Base-by-base conservation (phyloP, 2,329 filamentous ascomycete species). In the Phyllosticta paracitricarpa region DNA sequence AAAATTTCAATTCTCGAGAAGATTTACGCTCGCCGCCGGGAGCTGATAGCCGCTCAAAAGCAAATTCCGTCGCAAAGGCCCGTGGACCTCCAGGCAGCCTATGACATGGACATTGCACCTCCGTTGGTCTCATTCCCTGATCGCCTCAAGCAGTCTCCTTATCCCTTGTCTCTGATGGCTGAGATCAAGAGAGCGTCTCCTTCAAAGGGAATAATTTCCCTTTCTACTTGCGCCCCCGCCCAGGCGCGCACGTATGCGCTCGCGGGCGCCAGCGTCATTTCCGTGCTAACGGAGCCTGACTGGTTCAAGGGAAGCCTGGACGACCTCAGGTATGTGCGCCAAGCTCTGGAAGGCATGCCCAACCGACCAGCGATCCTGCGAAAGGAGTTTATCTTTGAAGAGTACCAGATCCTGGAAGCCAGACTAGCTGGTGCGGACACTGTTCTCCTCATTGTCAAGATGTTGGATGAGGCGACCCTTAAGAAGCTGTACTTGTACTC, bases 281-380 rank as follows among this genome's bases (percentile, higher is more conserved):
- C 94, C 1, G 94, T 99, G n/a, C 82, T 99, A 55, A 99, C 94
- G 0, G 94, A 99, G 75, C 94, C 95, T 0, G 89, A 97, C 71
- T 99, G 94, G 94, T 99, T 99, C 81, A 97, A 97, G 77, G 94
- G 94, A 56, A 96, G 89, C 74, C 92, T 99, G 63, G 93, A 99
- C 62, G 94, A 99, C 72, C 78, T 99, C 59, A 85, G 89, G 63
- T 85, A 88, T 35, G 94, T 97, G 30, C 85, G 94, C 54, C 89
- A 93, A 73, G 91, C 89, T 56, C 78, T 99, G n/a, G 85, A 91
- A 68, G 88, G 89, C 12, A 91, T 99, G 87, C 87, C 90, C 1
- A 95, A 97, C 72, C 84, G 94, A 58, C 95, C 94, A 2, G 95
- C 93, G 1, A 84, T 99, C 12, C 78, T 99, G 30, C 86, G 95